Percentiles rank a stretch among this genome's conserved stretches.
Conservation (phyloP, 345 rosid genomes). For the Rhizophora apiculata region DNA sequence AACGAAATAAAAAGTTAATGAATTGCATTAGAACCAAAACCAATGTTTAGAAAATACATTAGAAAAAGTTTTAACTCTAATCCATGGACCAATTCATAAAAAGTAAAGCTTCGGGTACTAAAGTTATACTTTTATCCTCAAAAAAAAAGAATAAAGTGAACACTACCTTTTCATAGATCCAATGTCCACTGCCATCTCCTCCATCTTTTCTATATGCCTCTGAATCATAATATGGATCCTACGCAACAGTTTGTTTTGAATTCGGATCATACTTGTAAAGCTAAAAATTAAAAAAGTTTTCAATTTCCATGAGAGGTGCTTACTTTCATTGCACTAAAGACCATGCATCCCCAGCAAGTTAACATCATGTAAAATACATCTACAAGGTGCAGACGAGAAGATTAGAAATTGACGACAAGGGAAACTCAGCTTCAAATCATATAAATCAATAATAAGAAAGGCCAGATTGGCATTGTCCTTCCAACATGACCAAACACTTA, state of each 20-base stretch:
- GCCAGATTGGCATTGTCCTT: background rate
- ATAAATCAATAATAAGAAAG: background rate
- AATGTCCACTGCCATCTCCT: slow-evolving; percentile 88
- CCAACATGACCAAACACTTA: slow-evolving; percentile 28
- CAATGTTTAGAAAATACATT: too few species aligned
- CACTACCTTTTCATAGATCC: slow-evolving; percentile 81
- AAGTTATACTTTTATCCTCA: background rate
- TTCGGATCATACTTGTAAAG: background rate
- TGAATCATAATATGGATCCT: slow-evolving; percentile 96
- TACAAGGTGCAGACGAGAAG: slow-evolving; percentile 16
- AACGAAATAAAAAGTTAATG: too few species aligned
- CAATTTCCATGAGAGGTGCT: slow-evolving; percentile 2
- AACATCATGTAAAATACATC: slow-evolving; percentile 86
- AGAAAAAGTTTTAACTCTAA: too few species aligned
- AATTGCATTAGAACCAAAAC: too few species aligned
- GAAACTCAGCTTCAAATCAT: background rate
- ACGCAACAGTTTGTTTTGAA: background rate
- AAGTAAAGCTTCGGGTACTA: background rate
- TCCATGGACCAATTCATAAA: too few species aligned
- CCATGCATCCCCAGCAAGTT: slow-evolving; percentile 89
- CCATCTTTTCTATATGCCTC: slow-evolving; percentile 80
- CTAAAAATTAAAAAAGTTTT: too few species aligned
- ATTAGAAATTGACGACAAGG: background rate
- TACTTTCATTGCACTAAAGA: slow-evolving; percentile 82
- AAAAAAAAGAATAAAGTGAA: background rate